Base-by-base conservation (phyloP, 2,329 filamentous ascomycete genomes). In the Diaporthe longicolla region DNA sequence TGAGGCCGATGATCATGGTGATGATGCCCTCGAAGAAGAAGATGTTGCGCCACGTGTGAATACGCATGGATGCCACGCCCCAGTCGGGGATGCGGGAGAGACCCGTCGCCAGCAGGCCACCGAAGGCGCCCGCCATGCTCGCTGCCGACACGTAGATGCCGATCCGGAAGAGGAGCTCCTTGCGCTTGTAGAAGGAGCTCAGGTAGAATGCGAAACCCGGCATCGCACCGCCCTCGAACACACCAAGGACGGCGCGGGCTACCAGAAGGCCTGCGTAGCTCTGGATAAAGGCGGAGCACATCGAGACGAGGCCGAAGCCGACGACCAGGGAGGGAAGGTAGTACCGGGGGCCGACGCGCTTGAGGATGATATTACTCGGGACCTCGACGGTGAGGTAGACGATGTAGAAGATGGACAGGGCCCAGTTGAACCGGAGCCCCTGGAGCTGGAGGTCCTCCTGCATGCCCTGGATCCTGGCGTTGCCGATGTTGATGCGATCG, bases 111-210 rank as follows among this genome's bases (percentile, higher is more conserved):
- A 95, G 84, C 11, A 95, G 83, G 0, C 94, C 94, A 7, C 93
- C 93, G 29, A 91, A 88, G 1, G 92, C 93, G 3, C 93, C 93
- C 0, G 93, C 92, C 4, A 94, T 85, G 1, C 93, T 93, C 1
- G 93, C 89, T 52, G 87, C 90, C 65, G 93, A 91, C 79, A 95
- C 94, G 0, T 95, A 86, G 77, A 94, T 94, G 1, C 92, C 92
- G 4, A 94, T 91, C 2, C 93, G 90, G 58, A 94, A 83, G 6
- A 92, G 93, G 2, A 95, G 87, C 82, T 95, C 93, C 40, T 88
- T 87, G 79, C 93, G 93, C 65, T 90, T 93, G 83, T 95, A 95
- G 85, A 94, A 95, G 77, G 94, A 89, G 0, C 93, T 94, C 24
- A 95, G 86, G 77, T 94, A 94, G 26, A 93, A 83, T 5, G 89